These are phyloP conservation scores for Litchi chinensis DNA, from an alignment of 345 rosid species.

Conservation along the genomic window DNA sequence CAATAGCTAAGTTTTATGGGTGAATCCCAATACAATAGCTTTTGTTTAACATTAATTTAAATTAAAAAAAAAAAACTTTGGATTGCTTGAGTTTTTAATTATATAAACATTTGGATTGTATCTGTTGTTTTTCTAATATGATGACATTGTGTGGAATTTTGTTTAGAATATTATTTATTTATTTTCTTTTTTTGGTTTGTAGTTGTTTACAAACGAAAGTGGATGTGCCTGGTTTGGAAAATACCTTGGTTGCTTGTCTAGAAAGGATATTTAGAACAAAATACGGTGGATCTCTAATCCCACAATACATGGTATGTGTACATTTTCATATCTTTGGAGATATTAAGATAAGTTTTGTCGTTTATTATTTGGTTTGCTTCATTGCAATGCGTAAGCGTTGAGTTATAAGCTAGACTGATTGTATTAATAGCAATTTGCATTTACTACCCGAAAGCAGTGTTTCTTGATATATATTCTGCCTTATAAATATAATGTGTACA, in stretches of 20 bases:
- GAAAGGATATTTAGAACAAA: conserved; percentile 71
- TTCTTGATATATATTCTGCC: background rate
- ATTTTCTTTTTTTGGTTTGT: conserved; percentile 20
- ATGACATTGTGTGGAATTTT: background rate
- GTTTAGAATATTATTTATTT: background rate
- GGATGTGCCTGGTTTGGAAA: conserved; percentile 59
- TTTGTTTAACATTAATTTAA: background rate
- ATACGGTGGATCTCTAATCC: conserved; percentile 77
- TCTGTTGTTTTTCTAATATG: background rate
- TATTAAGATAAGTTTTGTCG: background rate
- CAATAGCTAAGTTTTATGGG: background rate
- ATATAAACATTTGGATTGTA: background rate
- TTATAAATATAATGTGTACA: background rate
- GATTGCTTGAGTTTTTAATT: conserved; percentile 4
- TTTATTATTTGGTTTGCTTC: background rate
- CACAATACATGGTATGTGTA: conserved; percentile 67
- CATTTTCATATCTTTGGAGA: background rate
- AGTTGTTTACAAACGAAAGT: conserved; percentile 68
- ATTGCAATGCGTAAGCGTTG: background rate
- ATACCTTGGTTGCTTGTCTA: conserved; percentile 60
- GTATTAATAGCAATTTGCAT: background rate
- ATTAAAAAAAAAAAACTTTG: too few relatives aligned
- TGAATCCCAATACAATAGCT: background rate
- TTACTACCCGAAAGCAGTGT: background rate
- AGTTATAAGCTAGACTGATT: background rate